phyloP scores from a whole-genome alignment of 2,329 filamentous ascomycete species.

The Madurella fahalii region DNA sequence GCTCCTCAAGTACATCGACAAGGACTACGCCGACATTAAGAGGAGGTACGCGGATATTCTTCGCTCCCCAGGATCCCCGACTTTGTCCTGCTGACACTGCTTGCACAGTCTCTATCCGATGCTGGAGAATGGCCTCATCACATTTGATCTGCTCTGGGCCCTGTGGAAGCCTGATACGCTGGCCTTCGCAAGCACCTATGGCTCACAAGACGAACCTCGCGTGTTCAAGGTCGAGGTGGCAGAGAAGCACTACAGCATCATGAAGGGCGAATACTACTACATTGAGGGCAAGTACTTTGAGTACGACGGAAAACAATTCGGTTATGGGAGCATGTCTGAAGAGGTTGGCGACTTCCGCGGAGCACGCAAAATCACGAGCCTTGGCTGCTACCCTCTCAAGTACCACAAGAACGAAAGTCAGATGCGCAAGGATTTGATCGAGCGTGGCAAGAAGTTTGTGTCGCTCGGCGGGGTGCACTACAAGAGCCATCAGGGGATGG shows the following conservation, averaged over 20 bases:
- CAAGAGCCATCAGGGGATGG: constrained; percentile 76
- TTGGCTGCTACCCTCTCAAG: constrained; percentile 71
- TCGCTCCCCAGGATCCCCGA: too few species aligned
- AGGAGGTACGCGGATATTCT: constrained; percentile 43
- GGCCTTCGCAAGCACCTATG: constrained; percentile 73
- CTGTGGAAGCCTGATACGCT: constrained; percentile 84
- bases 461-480: constrained; percentile 78
- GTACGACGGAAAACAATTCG: constrained; percentile 83
- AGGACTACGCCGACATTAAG: constrained; percentile 74
- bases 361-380: constrained; percentile 73
- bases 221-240: constrained; percentile 79
- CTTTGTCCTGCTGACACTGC: background rate
- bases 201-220: constrained; percentile 68
- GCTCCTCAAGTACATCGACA: constrained; percentile 42
- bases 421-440: constrained; percentile 63
- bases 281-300: constrained; percentile 79
- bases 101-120: constrained; percentile 67
- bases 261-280: constrained; percentile 70
- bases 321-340: constrained; percentile 65
- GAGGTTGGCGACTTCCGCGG: constrained; percentile 76
- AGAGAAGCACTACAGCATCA: constrained; percentile 63
- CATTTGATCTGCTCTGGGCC: constrained; percentile 84
- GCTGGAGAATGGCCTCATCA: constrained; percentile 77
- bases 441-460: constrained; percentile 81
- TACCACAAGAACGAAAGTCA: constrained; percentile 71